Evolutionary conservation across 768 basidiomycete genomes (phyloP).

Genomic region (Fibroporia radiculosa): DNA sequence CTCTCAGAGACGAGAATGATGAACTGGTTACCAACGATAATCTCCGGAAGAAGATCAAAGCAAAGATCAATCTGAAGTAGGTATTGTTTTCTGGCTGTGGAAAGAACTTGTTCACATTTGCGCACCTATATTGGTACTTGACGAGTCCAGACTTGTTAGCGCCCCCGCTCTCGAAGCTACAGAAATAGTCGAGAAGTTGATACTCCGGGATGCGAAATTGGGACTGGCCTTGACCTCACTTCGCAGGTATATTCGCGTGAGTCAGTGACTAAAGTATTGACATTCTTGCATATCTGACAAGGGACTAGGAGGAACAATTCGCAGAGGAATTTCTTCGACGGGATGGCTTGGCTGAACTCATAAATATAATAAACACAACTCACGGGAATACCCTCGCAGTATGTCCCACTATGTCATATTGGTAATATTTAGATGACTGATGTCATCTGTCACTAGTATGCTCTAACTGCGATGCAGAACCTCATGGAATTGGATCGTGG

Average conservation of each 20-base stretch:
- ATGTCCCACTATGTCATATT: constrained; percentile 17
- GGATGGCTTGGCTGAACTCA: constrained; percentile 64
- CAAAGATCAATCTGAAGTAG: constrained; percentile 72
- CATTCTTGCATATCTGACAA: background rate
- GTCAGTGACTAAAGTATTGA: constrained; percentile 13
- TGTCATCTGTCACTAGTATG: constrained; percentile 45
- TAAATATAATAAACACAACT: constrained; percentile 54
- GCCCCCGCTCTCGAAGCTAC: constrained; percentile 74
- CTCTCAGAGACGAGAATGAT: constrained; percentile 74
- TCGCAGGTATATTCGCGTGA: constrained; percentile 71
- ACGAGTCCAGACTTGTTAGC: constrained; percentile 55
- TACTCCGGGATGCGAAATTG: constrained; percentile 49
- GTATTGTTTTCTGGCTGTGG: constrained; percentile 14
- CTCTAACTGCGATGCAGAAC: constrained; percentile 79
- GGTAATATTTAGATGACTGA: background rate
- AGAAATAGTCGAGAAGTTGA: constrained; percentile 67
- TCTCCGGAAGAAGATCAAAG: constrained; percentile 71
- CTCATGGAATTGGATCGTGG: constrained; percentile 83
- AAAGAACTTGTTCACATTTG: background rate
- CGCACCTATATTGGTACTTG: background rate
- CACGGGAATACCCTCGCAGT: constrained; percentile 86
- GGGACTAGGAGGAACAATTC: constrained; percentile 71
- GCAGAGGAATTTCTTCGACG: constrained; percentile 68
- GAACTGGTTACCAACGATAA: constrained; percentile 87
- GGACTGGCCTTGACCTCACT: constrained; percentile 69